Conservation (phyloP, 2,329 filamentous ascomycete species). For the Chaetothyriales sp. region DNA sequence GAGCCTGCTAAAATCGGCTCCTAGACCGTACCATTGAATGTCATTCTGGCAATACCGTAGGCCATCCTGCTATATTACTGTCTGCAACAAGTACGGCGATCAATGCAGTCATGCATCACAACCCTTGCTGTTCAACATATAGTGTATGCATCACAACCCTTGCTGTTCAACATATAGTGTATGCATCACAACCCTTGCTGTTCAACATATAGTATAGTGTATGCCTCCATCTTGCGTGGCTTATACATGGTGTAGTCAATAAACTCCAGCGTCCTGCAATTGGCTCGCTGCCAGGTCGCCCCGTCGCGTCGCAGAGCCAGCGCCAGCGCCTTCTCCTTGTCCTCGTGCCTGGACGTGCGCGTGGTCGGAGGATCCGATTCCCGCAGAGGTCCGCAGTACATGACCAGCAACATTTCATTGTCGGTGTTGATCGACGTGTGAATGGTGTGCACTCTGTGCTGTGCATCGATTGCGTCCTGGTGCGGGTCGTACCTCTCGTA, state of each 20-base stretch:
- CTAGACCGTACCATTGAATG: no score
- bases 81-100: no score
- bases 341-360: background rate
- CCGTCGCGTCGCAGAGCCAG: background rate
- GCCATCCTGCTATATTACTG: no score
- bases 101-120: no score
- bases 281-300: background rate
- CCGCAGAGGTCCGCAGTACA: background rate
- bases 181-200: background rate
- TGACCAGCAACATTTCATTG: background rate
- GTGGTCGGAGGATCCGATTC: background rate
- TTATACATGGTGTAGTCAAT: background rate
- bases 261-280: background rate
- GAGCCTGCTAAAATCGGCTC: no score
- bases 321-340: background rate
- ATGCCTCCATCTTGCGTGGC: background rate
- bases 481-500: conserved; percentile 1
- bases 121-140: no score
- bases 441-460: background rate
- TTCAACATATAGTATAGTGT: background rate
- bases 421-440: background rate
- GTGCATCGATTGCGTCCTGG: background rate
- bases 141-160: no score
- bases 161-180: no score
- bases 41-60: no score